Percentiles rank a stretch among this genome's conserved stretches.
phyloP scores from a whole-genome alignment of 2,329 filamentous ascomycete species.

The Raffaelea deltoideospora region DNA sequence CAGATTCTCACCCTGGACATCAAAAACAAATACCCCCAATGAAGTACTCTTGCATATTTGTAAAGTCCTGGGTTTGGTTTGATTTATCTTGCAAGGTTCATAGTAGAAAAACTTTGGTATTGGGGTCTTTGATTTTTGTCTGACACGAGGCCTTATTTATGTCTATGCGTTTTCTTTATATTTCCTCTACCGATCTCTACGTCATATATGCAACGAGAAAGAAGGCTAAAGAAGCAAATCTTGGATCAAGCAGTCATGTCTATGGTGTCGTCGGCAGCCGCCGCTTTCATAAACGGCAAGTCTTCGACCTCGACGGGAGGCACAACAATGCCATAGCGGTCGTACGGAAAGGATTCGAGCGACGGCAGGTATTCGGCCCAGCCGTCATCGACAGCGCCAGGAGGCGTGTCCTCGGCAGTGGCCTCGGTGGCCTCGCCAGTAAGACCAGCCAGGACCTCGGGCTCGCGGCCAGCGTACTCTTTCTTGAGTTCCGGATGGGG shows the following conservation, averaged over 20 bases:
- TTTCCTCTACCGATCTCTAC: background rate
- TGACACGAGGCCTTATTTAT: no score
- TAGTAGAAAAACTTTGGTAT: no score
- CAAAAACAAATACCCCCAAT: no score
- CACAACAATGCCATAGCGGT: slow-evolving; percentile 41
- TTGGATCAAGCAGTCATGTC: no score
- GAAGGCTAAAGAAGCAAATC: background rate
- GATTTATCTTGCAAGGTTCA: no score
- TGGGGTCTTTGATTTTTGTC: no score
- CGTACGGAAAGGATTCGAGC: slow-evolving; percentile 41
- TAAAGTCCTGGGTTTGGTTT: no score
- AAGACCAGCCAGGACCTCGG: slow-evolving; percentile 67
- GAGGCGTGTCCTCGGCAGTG: slow-evolving; percentile 36
- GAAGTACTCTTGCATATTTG: no score
- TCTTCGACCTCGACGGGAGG: slow-evolving; percentile 26
- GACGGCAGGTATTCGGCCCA: slow-evolving; percentile 41
- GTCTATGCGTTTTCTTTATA: background rate
- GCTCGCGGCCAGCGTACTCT: slow-evolving; percentile 63
- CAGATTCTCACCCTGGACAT: no score
- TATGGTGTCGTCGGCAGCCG: slow-evolving; percentile 10
- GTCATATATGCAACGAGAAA: background rate
- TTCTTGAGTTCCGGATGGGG: slow-evolving; percentile 66
- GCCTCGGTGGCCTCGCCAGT: slow-evolving; percentile 49
- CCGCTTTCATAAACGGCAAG: slow-evolving; percentile 26
- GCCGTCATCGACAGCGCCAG: slow-evolving; percentile 43